Conservation (phyloP, 768 basidiomycete genomes). For the Cubamyces lactineus region DNA sequence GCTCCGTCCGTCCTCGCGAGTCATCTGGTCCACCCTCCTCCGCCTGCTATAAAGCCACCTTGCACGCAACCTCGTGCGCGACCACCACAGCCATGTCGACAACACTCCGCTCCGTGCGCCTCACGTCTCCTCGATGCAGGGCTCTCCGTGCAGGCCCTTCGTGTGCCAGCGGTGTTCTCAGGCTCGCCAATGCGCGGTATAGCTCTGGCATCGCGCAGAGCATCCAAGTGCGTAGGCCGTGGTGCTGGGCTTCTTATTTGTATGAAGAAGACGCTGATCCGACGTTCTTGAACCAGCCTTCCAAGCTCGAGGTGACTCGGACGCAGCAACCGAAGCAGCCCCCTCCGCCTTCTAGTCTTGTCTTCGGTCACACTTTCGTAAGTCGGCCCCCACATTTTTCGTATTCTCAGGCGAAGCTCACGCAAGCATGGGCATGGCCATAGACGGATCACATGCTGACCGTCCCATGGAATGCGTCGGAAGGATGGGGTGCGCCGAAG, state of each 20-base stretch:
- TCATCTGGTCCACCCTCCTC: constrained; percentile 1
- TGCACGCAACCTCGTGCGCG: background rate
- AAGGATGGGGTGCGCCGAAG: constrained; percentile 82
- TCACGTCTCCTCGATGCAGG: constrained; percentile 7
- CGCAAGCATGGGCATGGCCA: constrained; percentile 18
- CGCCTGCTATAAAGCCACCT: background rate
- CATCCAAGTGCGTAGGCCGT: constrained; percentile 50
- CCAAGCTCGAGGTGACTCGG: constrained; percentile 50
- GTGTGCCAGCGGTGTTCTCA: constrained; percentile 6
- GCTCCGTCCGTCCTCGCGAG: constrained; percentile 2
- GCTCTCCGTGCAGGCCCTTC: constrained; percentile 14
- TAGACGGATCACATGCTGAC: constrained; percentile 89
- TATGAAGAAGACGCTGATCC: background rate
- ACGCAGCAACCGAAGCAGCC: constrained; percentile 58
- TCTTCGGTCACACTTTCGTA: constrained; percentile 88
- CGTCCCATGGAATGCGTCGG: constrained; percentile 65
- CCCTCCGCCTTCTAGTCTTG: constrained; percentile 67
- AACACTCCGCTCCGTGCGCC: constrained; percentile 14
- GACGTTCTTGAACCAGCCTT: constrained; percentile 43
- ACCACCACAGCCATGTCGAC: constrained; percentile 11
- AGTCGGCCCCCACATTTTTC: constrained; percentile 31
- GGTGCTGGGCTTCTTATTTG: background rate
- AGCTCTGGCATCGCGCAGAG: constrained; percentile 36
- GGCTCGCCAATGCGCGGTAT: constrained; percentile 14
- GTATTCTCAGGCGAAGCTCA: background rate